Base-by-base conservation (phyloP, 805 yeast genomes). In the Brettanomyces sp. region DNA sequence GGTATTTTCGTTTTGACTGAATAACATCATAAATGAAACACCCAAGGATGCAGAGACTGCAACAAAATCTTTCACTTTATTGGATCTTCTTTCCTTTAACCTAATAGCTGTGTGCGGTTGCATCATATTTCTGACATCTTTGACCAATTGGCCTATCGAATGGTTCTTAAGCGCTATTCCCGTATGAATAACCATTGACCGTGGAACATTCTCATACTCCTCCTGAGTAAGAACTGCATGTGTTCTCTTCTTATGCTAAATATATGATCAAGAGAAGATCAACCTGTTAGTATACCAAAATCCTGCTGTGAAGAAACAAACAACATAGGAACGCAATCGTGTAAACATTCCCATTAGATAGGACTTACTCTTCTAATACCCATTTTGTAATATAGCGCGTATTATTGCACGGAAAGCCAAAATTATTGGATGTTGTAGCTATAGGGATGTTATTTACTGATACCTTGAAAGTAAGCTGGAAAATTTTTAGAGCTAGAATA, bases 1-100 rank as follows among this genome's bases (percentile, higher is more conserved):
- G 1, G 83, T 68, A 38, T 73, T 74, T 54, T 80, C 83, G 36
- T 85, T 76, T 61, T 89, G 96, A 50, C 88, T 82, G 69, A 93
- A 90, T 21, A 91, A 70, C 66, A 93, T 79, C 58, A 93, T 66
- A 65, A 91, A 96, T 5, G 91, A 75, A 22, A 93, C 96, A 25
- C 95, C 95, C 39, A 93, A 70, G 12, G 98, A 98, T 5, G 98
- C 98, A 36, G 96, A 86, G 96, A 93, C 90, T n/a, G 88, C 95
- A n/a, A 90, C 77, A 56, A 85, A 93, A 66, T 91, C 99, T 63
- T 85, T 87, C 53, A 93, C 71, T 59, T 81, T 85, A 65, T 93
- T 93, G 36, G 86, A 72, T 60, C 86, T 87, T 43, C 98, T 73
- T 66, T 93, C 99, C 52, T 82, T 75, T 48, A 93, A 73, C 53